A percentile compares a stretch with the other conserved stretches of the same genome.
Evolutionary conservation across 2,329 filamentous ascomycete genomes (phyloP).

Genomic region (Helminthosporium solani): DNA sequence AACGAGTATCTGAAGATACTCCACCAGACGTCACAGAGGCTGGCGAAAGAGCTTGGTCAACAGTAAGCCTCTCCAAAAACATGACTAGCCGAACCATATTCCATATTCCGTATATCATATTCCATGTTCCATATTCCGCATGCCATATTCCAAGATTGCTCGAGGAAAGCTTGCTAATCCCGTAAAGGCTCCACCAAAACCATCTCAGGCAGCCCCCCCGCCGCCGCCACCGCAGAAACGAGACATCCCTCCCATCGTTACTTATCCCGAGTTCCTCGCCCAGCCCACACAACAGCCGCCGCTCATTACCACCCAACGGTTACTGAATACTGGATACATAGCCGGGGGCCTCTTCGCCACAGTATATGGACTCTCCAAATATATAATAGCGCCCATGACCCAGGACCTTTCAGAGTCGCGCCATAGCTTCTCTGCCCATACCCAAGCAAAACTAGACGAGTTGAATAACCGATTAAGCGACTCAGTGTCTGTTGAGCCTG

Average conservation of each 20-base stretch:
- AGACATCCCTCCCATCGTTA: conserved; percentile 62
- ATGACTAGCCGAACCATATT: no score
- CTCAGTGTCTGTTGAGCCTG: conserved; percentile 64
- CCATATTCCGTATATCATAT: no score
- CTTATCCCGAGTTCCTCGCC: conserved; percentile 65
- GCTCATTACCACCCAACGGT: conserved; percentile 57
- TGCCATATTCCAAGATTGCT: no score
- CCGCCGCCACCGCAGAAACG: conserved; percentile 24
- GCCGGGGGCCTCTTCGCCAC: conserved; percentile 56
- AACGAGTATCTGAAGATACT: conserved; percentile 11
- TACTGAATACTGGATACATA: conserved; percentile 59
- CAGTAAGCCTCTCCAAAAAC: conserved; percentile 19
- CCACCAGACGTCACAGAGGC: conserved; percentile 19
- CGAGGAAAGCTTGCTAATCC: conserved; percentile 10
- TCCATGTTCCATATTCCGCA: no score
- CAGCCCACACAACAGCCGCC: conserved; percentile 60
- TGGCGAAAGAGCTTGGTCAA: conserved; percentile 30
- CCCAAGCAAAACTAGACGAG: conserved; percentile 52
- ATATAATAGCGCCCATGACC: conserved; percentile 64
- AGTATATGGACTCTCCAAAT: conserved; percentile 70
- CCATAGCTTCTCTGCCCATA: conserved; percentile 58
- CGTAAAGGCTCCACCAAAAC: conserved; percentile 19
- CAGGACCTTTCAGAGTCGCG: conserved; percentile 55
- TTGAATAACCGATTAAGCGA: conserved; percentile 60
- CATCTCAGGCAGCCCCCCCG: conserved; percentile 11